Conservation (phyloP, 345 rosid species). For the Geranium brycei region DNA sequence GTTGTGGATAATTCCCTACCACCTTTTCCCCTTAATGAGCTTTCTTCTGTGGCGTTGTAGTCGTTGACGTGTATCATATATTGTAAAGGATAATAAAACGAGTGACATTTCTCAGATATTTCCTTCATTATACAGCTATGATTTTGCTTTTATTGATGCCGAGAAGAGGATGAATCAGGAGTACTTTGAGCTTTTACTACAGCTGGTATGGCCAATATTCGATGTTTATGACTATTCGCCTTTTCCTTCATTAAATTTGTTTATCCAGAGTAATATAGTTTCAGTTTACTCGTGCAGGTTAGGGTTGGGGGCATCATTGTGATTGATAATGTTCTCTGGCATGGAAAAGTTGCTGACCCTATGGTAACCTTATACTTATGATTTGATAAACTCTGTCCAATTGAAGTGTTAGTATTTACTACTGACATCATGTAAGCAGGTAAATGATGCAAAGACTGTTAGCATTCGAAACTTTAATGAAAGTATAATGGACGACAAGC, state of each 20-base stretch:
- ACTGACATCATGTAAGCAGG: slow-evolving; percentile 24
- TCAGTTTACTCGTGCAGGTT: slow-evolving; percentile 31
- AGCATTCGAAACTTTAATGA: slow-evolving; percentile 71
- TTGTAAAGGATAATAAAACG: not conserved
- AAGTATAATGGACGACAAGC: slow-evolving; percentile 48
- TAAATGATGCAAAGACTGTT: slow-evolving; percentile 60
- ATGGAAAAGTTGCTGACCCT: slow-evolving; percentile 80
- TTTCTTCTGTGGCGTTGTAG: too few species aligned
- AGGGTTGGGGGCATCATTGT: slow-evolving; percentile 73
- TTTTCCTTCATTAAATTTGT: not conserved
- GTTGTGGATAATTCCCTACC: too few species aligned
- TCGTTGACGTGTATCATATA: not conserved
- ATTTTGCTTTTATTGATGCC: slow-evolving; percentile 94
- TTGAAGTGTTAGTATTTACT: not conserved
- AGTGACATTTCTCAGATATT: not conserved
- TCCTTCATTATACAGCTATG: slow-evolving; percentile 43
- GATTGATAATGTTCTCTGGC: slow-evolving; percentile 93
- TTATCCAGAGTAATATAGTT: not conserved
- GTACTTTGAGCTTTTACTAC: slow-evolving; percentile 70
- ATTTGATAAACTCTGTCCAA: not conserved
- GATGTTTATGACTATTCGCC: not conserved
- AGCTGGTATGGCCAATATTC: slow-evolving; percentile 40
- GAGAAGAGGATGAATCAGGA: slow-evolving; percentile 89
- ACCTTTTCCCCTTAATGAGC: too few species aligned
- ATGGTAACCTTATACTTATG: slow-evolving; percentile 26